Base-by-base conservation (phyloP, 495 filamentous ascomycete species). In the Cercophora scortea region DNA sequence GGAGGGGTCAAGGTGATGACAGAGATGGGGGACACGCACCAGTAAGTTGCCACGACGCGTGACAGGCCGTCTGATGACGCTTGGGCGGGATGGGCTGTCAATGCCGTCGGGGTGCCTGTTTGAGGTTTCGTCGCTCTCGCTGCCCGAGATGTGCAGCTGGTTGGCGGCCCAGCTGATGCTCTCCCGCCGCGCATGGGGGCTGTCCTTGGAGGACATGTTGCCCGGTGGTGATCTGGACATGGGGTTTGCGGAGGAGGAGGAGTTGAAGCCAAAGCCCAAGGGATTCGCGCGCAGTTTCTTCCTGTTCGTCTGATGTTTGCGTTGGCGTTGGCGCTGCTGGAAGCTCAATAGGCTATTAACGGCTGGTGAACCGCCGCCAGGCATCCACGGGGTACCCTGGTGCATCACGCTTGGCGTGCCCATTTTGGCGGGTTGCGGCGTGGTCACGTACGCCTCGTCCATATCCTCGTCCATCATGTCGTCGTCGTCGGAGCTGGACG, bases 11-110 rank as follows among this genome's bases (percentile, higher is more conserved):
- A 35, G 4, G 32, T 15, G 16, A 16, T 8, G 4, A 16, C 6
- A 42, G 7, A 1, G 15, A 4, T 3, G 6, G n/a, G 15, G 11
- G 50, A 40, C 35, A 69, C 84, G 62, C 78, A 91, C 90, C 69
- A 98, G 69, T 57, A 98, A 73, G 65, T 90, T 97, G 3, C 92
- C 86, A 50, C 92, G 77, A 33, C 93, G 77, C 17, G 90, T 95
- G 12, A 98, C 93, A 8, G 83, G 80, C 52, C 84, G 71, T 39
- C 81, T 74, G 13, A 86, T 71, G 3, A 87, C 82, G 44, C 79
- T 80, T 38, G 76, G 68, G 9, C 65, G 59, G 16, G 61, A 76
- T 34, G 69, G 57, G n/a, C 62, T 61, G 50, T 74, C 73, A n/a
- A 62, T 53, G 43, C 68, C 63, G n/a, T 79, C 77, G 12, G 78